Evolutionary conservation across 2,329 filamentous ascomycete species (phyloP).

Genomic region (Exophiala spinifera): DNA sequence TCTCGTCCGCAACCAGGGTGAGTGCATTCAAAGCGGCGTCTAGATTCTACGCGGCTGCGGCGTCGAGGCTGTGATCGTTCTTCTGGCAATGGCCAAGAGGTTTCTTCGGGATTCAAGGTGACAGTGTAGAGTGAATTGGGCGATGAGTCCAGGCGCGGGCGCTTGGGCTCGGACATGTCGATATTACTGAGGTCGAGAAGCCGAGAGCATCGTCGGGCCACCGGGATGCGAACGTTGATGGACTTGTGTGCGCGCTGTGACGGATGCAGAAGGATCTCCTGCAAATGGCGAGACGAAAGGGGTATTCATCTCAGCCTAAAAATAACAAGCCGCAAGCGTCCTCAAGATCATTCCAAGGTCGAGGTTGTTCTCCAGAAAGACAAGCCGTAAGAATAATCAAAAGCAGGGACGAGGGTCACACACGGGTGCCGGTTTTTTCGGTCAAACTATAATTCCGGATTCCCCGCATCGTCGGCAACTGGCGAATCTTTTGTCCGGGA

Average conservation of each 20-base stretch:
- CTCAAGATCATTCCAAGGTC: no score
- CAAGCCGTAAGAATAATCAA: no score
- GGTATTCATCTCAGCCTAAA: no score
- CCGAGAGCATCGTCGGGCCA: slow-evolving; percentile 1
- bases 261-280: not conserved
- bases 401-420: no score
- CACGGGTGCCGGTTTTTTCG: no score
- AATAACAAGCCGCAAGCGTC: no score
- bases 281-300: not conserved
- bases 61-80: not conserved
- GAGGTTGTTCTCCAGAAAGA: no score
- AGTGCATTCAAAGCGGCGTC: slow-evolving; percentile 66
- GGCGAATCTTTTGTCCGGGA: no score
- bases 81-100: no score
- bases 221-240: not conserved
- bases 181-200: not conserved
- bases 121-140: not conserved
- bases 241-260: not conserved
- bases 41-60: slow-evolving; percentile 9
- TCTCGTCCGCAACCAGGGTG: slow-evolving; percentile 87
- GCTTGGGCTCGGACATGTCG: slow-evolving; percentile 20
- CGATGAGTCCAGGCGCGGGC: slow-evolving; percentile 18
- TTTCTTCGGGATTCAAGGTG: not conserved
- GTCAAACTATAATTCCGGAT: no score
- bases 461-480: no score